phyloP scores from a whole-genome alignment of 2,329 filamentous ascomycete genomes.

The Trichoderma hamatum region DNA sequence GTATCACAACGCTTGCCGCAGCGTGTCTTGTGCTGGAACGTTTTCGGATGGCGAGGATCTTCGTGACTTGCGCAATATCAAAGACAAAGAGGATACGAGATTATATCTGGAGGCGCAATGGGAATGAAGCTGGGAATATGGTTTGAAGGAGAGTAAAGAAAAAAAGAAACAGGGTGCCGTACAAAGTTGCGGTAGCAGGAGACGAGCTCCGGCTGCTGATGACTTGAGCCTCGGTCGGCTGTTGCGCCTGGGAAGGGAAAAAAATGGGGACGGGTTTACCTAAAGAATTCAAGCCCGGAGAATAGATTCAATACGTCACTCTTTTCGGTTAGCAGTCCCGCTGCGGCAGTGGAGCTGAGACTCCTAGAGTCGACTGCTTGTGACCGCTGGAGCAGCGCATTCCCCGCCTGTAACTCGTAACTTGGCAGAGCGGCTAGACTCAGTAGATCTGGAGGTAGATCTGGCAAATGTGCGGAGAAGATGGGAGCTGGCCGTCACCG shows the following conservation, averaged over 20 bases:
- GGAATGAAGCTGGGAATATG: background rate
- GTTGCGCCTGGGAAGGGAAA: background rate
- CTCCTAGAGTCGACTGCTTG: background rate
- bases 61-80: background rate
- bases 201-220: constrained; percentile 2
- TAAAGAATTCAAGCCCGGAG: background rate
- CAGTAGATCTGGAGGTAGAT: background rate
- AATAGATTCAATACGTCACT: background rate
- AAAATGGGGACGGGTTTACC: background rate
- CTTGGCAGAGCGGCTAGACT: background rate
- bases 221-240: constrained; percentile 19
- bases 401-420: background rate
- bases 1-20: background rate
- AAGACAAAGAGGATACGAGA: background rate
- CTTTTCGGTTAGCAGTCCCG: background rate
- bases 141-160: background rate
- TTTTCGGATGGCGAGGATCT: background rate
- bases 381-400: background rate
- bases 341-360: background rate
- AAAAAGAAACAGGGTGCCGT: background rate
- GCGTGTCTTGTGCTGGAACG: background rate
- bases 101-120: background rate
- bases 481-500: background rate
- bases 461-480: background rate
- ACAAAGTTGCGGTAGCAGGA: background rate